These are phyloP conservation scores for Scheffersomyces lignosus DNA, from an alignment of 805 yeast genomes.

Conservation along the genomic window DNA sequence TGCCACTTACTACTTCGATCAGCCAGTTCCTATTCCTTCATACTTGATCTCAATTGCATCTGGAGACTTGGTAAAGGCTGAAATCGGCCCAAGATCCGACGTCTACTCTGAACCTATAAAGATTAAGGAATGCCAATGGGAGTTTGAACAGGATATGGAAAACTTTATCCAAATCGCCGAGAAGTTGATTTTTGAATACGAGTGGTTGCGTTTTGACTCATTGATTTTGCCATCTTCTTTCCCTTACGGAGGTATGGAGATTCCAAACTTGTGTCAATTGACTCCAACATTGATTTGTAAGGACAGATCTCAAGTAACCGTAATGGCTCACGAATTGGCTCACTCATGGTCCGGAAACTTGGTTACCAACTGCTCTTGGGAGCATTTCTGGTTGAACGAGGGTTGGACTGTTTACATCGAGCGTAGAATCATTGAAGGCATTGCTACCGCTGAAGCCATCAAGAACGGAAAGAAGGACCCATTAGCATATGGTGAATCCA, in stretches of 20 bases:
- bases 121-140: slow-evolving; percentile 32
- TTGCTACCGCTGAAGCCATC: slow-evolving; percentile 18
- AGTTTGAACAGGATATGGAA: slow-evolving; percentile 36
- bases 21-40: slow-evolving; percentile 36
- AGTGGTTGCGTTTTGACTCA: slow-evolving; percentile 35
- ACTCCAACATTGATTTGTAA: slow-evolving; percentile 35
- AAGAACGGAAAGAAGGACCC: slow-evolving; percentile 12
- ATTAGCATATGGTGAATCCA: slow-evolving; percentile 28
- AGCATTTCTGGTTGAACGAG: slow-evolving; percentile 39
- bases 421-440: slow-evolving; percentile 32
- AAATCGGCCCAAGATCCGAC: slow-evolving; percentile 35
- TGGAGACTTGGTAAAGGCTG: slow-evolving; percentile 28
- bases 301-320: slow-evolving; percentile 35
- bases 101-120: slow-evolving; percentile 29
- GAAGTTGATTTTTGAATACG: slow-evolving; percentile 30
- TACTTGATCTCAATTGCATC: slow-evolving; percentile 36
- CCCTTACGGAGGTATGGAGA: slow-evolving; percentile 43
- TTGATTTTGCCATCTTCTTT: slow-evolving; percentile 32
- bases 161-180: slow-evolving; percentile 35
- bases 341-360: slow-evolving; percentile 41
- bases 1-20: slow-evolving; percentile 24
- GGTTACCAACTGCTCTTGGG: slow-evolving; percentile 38
- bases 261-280: slow-evolving; percentile 34
- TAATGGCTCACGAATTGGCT: slow-evolving; percentile 39
- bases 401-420: slow-evolving; percentile 39